Evolutionary conservation across 345 rosid species (phyloP).

Genomic region (Hibiscus syriacus): DNA sequence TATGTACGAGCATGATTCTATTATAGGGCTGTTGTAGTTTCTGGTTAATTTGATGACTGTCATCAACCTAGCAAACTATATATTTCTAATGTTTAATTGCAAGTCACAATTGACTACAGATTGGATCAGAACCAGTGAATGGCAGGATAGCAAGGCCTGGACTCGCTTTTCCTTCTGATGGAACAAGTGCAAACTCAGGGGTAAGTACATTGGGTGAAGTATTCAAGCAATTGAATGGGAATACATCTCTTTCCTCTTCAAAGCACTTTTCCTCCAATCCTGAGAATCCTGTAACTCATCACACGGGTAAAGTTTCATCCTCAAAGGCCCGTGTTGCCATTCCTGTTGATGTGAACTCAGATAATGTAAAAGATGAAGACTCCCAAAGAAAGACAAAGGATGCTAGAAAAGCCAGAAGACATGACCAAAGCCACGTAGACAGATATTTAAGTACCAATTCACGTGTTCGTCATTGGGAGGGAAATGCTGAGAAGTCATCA

Average conservation of each 20-base stretch:
- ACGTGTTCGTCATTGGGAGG: conserved; percentile 21
- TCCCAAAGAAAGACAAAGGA: conserved; percentile 13
- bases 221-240: conserved; percentile 16
- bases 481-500: conserved; percentile 28
- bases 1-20: conserved; percentile 5
- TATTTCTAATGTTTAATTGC: background rate
- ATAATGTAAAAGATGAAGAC: conserved; percentile 16
- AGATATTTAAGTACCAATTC: too few species aligned
- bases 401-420: too few species aligned
- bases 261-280: conserved; percentile 14
- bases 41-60: background rate
- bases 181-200: conserved; percentile 15
- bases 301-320: too few species aligned
- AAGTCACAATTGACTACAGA: conserved; percentile 7
- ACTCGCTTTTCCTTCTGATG: conserved; percentile 15
- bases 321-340: conserved; percentile 11
- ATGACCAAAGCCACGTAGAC: too few species aligned
- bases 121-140: too few species aligned
- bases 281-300: conserved; percentile 13
- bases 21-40: background rate
- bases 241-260: conserved; percentile 14
- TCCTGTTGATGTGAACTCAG: conserved; percentile 11
- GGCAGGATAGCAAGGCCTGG: too few species aligned
- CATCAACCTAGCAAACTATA: background rate
- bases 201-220: conserved; percentile 15